Evolutionary conservation across 106 monocot genomes (phyloP), one percentile per base, ranked within the genome.

Genomic region (Apostasia shenzhenica): DNA sequence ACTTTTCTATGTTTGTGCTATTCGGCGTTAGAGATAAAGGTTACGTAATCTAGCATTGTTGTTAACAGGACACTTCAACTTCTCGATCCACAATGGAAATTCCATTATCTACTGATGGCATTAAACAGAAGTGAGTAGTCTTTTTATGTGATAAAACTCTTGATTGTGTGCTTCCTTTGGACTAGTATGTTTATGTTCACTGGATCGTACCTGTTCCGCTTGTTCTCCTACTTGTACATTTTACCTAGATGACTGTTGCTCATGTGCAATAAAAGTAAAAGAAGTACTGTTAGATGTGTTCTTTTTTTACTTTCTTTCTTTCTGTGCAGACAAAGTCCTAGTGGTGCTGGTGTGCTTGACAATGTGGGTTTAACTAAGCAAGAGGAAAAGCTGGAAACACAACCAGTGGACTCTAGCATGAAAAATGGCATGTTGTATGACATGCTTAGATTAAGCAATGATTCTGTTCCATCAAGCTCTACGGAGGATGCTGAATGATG

Each of bases 1-100:
- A 26, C 26, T 26, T 26, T 26, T 26, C 26, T 26, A 26, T 26
- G 26, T 26, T 26, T 26, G 26, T 26, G 26, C 26, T 26, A 26
- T 26, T 26, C 26, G 26, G 26, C 26, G 26, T 26, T 26, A 26
- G 26, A 26, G 26, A 26, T 26, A 10, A 57, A 45, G 5, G 2
- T 57, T 11, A 64, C n/a, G 26, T 46, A 57, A 57, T 40, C 26
- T 41, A 43, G 2, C 8, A 12, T 41, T 80, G 2, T 64, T 73
- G 14, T 6, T 44, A 50, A 13, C 81, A 90, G 90, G 79, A 79
- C 65, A 67, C 69, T 70, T 89, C 80, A 48, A 59, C 75, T 70
- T 78, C 70, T 3, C 73, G 52, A 75, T 66, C 59, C 54, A 51
- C 14, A 14, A 11, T 49, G 37, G 65, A 48, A 65, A 65, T 48